phyloP scores from a whole-genome alignment of 176 grass and related monocot species.

The Paspalum notatum region DNA sequence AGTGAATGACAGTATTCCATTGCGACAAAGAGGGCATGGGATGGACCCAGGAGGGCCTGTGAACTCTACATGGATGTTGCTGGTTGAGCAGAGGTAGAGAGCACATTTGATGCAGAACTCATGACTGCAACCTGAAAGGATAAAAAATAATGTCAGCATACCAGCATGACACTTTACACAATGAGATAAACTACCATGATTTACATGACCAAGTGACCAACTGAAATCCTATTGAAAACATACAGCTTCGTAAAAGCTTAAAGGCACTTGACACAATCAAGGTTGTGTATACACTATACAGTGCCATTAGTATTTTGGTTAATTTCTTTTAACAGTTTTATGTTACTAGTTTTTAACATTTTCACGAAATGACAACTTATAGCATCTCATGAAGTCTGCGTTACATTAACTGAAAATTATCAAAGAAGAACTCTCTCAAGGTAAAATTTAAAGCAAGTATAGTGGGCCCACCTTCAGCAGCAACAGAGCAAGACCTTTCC shows the following conservation, averaged over 20 bases:
- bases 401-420: neutral
- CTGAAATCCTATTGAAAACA: constrained; percentile 23
- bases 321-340: neutral
- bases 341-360: neutral
- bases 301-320: neutral
- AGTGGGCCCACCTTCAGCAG: constrained; percentile 71
- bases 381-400: constrained; percentile 11
- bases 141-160: constrained; percentile 36
- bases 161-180: constrained; percentile 4
- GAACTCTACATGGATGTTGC: constrained; percentile 62
- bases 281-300: constrained; percentile 20
- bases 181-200: neutral
- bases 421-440: neutral
- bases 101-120: constrained; percentile 93
- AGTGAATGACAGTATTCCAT: constrained; percentile 78
- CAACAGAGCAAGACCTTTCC: constrained; percentile 82
- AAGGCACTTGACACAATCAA: neutral
- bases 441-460: constrained; percentile 37
- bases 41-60: constrained; percentile 80
- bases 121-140: constrained; percentile 82
- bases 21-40: constrained; percentile 89
- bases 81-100: constrained; percentile 91
- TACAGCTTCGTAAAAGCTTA: constrained; percentile 2
- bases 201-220: constrained; percentile 13
- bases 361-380: constrained; percentile 21